phyloP scores from a whole-genome alignment of 257 asterid species.

The Nicotiana undulata region DNA sequence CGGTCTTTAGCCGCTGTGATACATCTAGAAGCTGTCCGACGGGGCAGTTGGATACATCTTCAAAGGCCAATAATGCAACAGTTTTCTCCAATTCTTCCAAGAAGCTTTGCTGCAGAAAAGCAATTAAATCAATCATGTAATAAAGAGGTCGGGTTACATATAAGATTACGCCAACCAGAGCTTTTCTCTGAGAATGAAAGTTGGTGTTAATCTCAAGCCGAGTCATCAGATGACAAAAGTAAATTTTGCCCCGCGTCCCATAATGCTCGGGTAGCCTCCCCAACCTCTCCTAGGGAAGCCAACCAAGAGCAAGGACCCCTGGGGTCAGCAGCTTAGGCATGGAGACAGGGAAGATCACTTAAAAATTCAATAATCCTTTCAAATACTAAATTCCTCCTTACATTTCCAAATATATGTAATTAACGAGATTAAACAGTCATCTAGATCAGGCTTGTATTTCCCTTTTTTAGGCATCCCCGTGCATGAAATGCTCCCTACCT shows the following conservation, averaged over 20 bases:
- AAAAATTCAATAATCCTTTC: neutral
- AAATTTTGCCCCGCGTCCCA: neutral
- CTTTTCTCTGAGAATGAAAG: neutral
- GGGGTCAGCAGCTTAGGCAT: neutral
- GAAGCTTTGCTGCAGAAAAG: conserved; percentile 49
- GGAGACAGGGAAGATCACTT: neutral
- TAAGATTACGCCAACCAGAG: neutral
- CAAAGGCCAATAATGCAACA: conserved; percentile 76
- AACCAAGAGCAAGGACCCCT: neutral
- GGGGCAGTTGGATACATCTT: conserved; percentile 65
- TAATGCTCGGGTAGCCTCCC: neutral
- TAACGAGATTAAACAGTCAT: neutral
- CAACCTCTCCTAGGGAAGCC: neutral
- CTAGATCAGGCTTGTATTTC: neutral
- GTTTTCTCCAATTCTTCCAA: conserved; percentile 83
- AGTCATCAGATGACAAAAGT: neutral
- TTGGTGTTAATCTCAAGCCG: neutral
- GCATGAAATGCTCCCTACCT: neutral
- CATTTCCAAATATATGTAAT: neutral
- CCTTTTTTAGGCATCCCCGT: neutral
- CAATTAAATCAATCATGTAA: neutral
- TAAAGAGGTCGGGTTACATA: neutral
- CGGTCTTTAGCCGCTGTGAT: conserved; percentile 79
- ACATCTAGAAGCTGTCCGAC: conserved; percentile 61
- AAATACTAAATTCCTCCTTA: neutral